A percentile compares a stretch with the other conserved stretches of the same genome.
These are phyloP conservation scores for Cytospora paraplurivora DNA, from an alignment of 2,329 filamentous ascomycete genomes.

Conservation along the genomic window DNA sequence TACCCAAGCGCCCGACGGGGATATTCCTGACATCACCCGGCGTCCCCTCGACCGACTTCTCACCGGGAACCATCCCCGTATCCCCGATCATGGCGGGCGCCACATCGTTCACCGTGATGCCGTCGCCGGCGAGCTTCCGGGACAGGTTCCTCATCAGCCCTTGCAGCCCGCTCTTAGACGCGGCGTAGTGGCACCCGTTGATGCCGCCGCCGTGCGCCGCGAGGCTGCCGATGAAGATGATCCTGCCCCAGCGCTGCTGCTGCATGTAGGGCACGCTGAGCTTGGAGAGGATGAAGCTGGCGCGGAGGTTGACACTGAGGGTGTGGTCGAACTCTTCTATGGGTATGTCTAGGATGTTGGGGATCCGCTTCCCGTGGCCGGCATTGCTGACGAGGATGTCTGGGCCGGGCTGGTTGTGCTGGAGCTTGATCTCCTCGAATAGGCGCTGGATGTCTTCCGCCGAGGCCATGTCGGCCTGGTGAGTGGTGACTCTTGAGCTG, in stretches of 20 bases:
- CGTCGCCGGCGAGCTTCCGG: slow-evolving; percentile 58
- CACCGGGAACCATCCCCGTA: slow-evolving; percentile 63
- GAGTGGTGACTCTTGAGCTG: slow-evolving; percentile 48
- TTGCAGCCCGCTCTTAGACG: slow-evolving; percentile 63
- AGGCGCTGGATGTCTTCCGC: slow-evolving; percentile 55
- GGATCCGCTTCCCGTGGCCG: slow-evolving; percentile 64
- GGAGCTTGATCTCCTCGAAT: slow-evolving; percentile 54
- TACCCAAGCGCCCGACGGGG: slow-evolving; percentile 59
- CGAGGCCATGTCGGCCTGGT: slow-evolving; percentile 60
- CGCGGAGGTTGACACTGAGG: slow-evolving; percentile 62
- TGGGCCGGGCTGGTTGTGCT: slow-evolving; percentile 54
- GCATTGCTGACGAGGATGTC: slow-evolving; percentile 70
- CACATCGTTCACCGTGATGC: slow-evolving; percentile 69
- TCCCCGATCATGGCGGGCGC: slow-evolving; percentile 69
- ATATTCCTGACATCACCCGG: slow-evolving; percentile 62
- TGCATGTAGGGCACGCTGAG: slow-evolving; percentile 63
- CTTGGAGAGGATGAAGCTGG: slow-evolving; percentile 64
- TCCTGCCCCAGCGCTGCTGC: slow-evolving; percentile 60
- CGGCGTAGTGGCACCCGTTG: slow-evolving; percentile 63
- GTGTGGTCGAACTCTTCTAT: slow-evolving; percentile 67
- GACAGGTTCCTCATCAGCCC: slow-evolving; percentile 68
- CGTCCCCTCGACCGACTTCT: slow-evolving; percentile 51
- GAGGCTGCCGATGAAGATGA: slow-evolving; percentile 66
- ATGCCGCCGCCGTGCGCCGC: slow-evolving; percentile 64
- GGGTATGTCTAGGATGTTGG: slow-evolving; percentile 58